Percentiles rank a stretch among this genome's conserved stretches.
Conservation (phyloP, 2,329 filamentous ascomycete genomes). For the Colletotrichum gloeosporioides region DNA sequence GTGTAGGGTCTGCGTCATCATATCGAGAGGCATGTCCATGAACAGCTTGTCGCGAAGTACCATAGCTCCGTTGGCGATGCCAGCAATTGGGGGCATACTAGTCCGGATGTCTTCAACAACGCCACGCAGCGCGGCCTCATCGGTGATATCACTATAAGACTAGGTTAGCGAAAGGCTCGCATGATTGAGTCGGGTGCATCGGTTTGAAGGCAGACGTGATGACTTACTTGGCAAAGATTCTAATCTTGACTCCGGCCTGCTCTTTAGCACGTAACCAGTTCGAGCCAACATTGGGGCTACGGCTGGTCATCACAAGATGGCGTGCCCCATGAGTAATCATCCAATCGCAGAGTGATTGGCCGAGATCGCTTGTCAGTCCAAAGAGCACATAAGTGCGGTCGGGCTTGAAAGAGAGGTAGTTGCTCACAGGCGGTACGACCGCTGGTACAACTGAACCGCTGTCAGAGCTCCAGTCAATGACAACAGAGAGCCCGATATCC, state of each 20-base stretch:
- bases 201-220: fast-evolving
- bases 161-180: not conserved
- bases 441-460: not conserved
- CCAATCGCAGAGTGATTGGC: not conserved
- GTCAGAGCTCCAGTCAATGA: not conserved
- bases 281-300: not conserved
- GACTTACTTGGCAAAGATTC: not conserved
- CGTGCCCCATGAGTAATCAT: not conserved
- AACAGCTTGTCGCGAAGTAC: slow-evolving; percentile 43
- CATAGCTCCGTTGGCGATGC: slow-evolving; percentile 50
- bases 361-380: not conserved
- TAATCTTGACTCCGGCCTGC: not conserved
- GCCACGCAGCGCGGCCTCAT: not conserved
- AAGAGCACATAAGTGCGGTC: not conserved
- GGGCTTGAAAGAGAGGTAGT: not conserved
- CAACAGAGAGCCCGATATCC: not conserved
- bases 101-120: not conserved
- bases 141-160: fast-evolving
- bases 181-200: fast-evolving
- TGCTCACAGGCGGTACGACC: not conserved
- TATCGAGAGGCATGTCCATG: slow-evolving; percentile 28
- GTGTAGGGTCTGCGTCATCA: slow-evolving; percentile 14
- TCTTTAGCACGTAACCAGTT: not conserved
- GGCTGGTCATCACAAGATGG: not conserved
- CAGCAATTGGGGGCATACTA: slow-evolving; percentile 37